Evolutionary conservation across 306 rosid species (phyloP), one percentile per base, ranked within the genome.

Genomic region (Gynostemma pentaphyllum): DNA sequence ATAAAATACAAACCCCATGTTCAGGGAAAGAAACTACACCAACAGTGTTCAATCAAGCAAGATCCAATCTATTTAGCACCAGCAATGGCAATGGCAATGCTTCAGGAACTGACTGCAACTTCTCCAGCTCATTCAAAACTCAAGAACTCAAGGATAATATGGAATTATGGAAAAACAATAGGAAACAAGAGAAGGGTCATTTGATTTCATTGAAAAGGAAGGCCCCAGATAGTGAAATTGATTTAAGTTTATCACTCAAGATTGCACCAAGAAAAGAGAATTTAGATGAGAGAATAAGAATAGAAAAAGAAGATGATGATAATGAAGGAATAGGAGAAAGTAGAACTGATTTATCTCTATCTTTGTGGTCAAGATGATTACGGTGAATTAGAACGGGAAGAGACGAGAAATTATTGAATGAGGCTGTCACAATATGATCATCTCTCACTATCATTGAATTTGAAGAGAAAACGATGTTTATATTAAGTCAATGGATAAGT

Each of bases 241-340:
- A 91, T 64, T 72, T 91, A 72, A 90, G 86, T 76, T 74, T 91
- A 15, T 85, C 96, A 18, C 95, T 91, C 3, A 76, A 74, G 70
- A 48, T 84, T 57, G 83, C 71, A 69, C 62, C 91, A 18, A 73
- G 45, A 40, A 49, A 55, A 34, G 47, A 21, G 36, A 60, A 60
- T 44, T 34, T 22, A 37, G 66, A 59, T 5, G 36, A 59, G 65
- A 59, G 46, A 59, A 37, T 14, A 11, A 59, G 42, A 26, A 55
- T 9, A 29, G 15, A 60, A 67, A 60, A 67, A 0, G 77, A 68
- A 45, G 82, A 80, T 2, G 63, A 70, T 2, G 73, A 53, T 26
- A 36, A 49, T 46, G 45, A 46, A 21, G 40, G 7, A 34, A 77
- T 67, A 36, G 81, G 67, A 69, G 82, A 65, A 29, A 72, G 79